Evolutionary conservation across 1,284 basidiomycete genomes (phyloP).

Genomic region (Irpex rosettiformis): DNA sequence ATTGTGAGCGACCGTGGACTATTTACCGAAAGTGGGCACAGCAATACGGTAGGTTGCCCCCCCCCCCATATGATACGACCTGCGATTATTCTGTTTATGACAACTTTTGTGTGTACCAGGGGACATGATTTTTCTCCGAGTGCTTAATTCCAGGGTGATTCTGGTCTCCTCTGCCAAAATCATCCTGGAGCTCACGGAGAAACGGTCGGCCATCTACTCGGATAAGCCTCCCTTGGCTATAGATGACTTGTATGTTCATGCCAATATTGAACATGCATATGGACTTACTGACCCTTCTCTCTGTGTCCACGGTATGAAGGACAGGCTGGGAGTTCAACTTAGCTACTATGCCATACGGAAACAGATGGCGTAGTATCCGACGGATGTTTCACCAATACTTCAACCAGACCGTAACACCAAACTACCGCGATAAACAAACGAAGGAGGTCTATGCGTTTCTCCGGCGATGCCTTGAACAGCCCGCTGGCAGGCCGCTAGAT

Average conservation of each 20-base stretch:
- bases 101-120: neutral
- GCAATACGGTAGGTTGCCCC: neutral
- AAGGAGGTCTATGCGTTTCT: neutral
- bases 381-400: constrained; percentile 31
- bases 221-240: neutral
- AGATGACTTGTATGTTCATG: neutral
- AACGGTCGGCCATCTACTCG: constrained; percentile 13
- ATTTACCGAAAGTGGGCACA: neutral
- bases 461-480: neutral
- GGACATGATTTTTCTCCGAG: constrained; percentile 3
- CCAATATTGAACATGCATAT: no score
- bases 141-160: constrained; percentile 1
- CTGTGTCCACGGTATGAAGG: neutral
- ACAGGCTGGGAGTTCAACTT: constrained; percentile 26
- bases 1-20: neutral
- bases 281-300: no score
- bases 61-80: neutral
- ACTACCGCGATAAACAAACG: constrained; percentile 11
- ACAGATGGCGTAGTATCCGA: constrained; percentile 37
- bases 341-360: constrained; percentile 34
- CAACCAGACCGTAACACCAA: constrained; percentile 11
- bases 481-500: neutral
- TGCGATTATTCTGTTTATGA: neutral
- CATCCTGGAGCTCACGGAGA: constrained; percentile 9
- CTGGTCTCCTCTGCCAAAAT: constrained; percentile 3